phyloP scores from a whole-genome alignment of 306 rosid genomes.

The Potentilla sterilis region DNA sequence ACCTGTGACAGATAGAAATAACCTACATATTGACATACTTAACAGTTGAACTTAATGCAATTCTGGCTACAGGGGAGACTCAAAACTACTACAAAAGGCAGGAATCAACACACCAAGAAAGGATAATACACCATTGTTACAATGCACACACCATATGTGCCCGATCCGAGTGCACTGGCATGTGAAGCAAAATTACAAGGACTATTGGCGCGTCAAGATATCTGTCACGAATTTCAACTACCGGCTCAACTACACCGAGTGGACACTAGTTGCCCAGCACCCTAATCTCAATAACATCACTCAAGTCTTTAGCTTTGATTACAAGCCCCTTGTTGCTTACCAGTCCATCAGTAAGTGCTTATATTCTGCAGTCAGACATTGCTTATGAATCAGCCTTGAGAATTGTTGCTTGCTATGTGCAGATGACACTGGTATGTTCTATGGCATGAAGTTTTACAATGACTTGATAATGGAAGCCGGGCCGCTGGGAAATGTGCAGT shows the following conservation, averaged over 20 bases:
- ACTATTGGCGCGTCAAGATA: slow-evolving; percentile 83
- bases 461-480: slow-evolving; percentile 91
- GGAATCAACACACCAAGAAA: slow-evolving; percentile 47
- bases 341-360: slow-evolving; percentile 70
- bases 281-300: slow-evolving; percentile 91
- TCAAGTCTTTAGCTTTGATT: slow-evolving; percentile 85
- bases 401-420: slow-evolving; percentile 28
- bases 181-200: slow-evolving; percentile 70
- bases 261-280: slow-evolving; percentile 86
- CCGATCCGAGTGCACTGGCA: slow-evolving; percentile 88
- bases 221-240: slow-evolving; percentile 80
- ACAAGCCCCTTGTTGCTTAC: slow-evolving; percentile 81
- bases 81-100: slow-evolving; percentile 49
- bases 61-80: slow-evolving; percentile 45
- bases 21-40: neutral
- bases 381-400: neutral
- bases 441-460: slow-evolving; percentile 84
- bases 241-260: slow-evolving; percentile 62
- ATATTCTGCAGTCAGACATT: neutral
- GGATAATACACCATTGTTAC: slow-evolving; percentile 69
- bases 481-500: slow-evolving; percentile 77
- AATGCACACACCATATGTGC: slow-evolving; percentile 89
- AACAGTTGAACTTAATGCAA: neutral
- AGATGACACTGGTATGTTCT: slow-evolving; percentile 98
- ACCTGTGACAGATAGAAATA: neutral